These are phyloP conservation scores for Cenchrus americanus DNA, from an alignment of 176 grass and related monocot genomes.

Conservation along the genomic window DNA sequence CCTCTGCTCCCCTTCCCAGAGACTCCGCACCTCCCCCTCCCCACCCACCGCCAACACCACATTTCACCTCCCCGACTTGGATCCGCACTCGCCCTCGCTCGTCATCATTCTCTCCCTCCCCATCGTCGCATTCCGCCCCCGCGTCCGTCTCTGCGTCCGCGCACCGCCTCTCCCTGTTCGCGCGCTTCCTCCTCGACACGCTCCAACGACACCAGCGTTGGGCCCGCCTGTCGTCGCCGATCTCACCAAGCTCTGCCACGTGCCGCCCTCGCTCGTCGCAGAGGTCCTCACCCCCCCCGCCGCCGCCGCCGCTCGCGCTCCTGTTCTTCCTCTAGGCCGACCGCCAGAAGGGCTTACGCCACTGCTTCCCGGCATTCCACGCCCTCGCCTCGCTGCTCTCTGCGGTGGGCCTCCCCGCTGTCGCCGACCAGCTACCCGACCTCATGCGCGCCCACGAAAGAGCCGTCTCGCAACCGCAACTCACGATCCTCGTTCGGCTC, in stretches of 20 bases:
- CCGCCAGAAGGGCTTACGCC: constrained; percentile 74
- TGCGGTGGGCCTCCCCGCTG: constrained; percentile 44
- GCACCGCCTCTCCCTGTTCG: constrained; percentile 69
- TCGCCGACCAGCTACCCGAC: constrained; percentile 78
- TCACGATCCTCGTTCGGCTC: constrained; percentile 74
- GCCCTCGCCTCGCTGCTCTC: constrained; percentile 67
- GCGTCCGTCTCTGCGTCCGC: constrained; percentile 39
- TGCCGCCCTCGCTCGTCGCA: constrained; percentile 58
- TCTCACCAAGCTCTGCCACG: constrained; percentile 75
- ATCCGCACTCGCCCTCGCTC: constrained; percentile 33
- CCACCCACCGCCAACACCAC: background rate
- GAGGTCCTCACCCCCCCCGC: constrained; percentile 64
- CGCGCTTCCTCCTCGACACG: constrained; percentile 71
- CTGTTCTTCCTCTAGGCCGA: constrained; percentile 91
- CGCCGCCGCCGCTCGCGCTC: constrained; percentile 61
- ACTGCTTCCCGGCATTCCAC: constrained; percentile 76
- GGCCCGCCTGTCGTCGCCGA: constrained; percentile 59
- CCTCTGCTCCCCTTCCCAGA: constrained; percentile 34
- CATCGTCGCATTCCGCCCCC: constrained; percentile 2
- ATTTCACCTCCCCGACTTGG: constrained; percentile 57
- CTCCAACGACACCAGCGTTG: constrained; percentile 66
- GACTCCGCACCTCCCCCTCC: background rate
- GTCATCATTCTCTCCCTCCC: background rate
- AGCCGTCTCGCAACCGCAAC: constrained; percentile 65
- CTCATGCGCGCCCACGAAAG: constrained; percentile 79